Conservation (phyloP, 768 basidiomycete species). For the Tricholoma hemisulphureum region DNA sequence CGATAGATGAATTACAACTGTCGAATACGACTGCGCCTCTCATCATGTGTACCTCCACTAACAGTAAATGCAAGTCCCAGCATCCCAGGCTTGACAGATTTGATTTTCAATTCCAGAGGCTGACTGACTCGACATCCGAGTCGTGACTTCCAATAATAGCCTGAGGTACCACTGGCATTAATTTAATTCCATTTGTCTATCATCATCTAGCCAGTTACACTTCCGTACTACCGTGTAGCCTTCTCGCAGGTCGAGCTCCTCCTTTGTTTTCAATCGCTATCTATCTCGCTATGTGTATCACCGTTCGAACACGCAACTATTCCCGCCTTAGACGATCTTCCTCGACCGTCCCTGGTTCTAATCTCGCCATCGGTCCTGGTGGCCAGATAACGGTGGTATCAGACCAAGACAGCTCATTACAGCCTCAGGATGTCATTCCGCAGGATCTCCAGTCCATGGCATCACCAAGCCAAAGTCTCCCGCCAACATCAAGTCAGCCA, state of each 20-base stretch:
- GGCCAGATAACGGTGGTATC: constrained; percentile 1
- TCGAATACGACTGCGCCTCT: no score
- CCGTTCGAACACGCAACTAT: background rate
- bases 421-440: constrained; percentile 1
- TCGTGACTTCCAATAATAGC: no score
- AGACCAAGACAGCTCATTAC: background rate
- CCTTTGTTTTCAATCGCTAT: background rate
- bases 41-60: no score
- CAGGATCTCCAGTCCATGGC: constrained; percentile 5
- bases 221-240: background rate
- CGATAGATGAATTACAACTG: no score
- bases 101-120: no score
- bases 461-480: constrained; percentile 6
- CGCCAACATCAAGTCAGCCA: background rate
- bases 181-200: background rate
- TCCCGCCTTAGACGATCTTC: background rate
- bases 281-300: constrained; percentile 6
- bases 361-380: constrained; percentile 5
- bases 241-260: constrained; percentile 21
- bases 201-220: constrained; percentile 1
- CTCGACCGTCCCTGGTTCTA: background rate
- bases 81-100: no score
- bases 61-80: no score
- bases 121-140: no score
- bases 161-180: no score